These are phyloP conservation scores for Tolypocladium endophyticum DNA, from an alignment of 2,329 filamentous ascomycete genomes.

Conservation along the genomic window DNA sequence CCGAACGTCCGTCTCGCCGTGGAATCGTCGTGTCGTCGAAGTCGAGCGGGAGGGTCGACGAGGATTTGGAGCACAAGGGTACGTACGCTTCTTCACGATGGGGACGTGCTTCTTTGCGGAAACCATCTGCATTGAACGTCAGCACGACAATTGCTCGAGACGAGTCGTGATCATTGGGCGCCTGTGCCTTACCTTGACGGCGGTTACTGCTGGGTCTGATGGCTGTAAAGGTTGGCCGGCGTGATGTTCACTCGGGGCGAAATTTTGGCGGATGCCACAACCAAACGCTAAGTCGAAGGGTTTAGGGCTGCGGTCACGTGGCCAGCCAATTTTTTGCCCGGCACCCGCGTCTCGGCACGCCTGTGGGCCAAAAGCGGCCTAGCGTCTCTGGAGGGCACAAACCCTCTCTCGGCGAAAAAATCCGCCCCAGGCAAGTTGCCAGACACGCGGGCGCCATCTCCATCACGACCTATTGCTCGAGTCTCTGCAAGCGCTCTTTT, in stretches of 20 bases:
- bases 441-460: background rate
- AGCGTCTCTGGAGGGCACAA: constrained; percentile 22
- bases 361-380: constrained; percentile 8
- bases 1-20: background rate
- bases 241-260: constrained; percentile 22
- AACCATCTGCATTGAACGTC: constrained; percentile 63
- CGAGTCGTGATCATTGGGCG: background rate
- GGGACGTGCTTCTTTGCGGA: constrained; percentile 98
- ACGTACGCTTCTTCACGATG: constrained; percentile 99
- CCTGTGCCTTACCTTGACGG: constrained; percentile 27
- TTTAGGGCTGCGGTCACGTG: constrained; percentile 24
- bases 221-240: constrained; percentile 22
- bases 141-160: constrained; percentile 12
- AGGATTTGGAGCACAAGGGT: constrained; percentile 10
- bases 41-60: background rate
- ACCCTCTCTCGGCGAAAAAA: constrained; percentile 17
- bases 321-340: background rate
- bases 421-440: constrained; percentile 1
- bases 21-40: background rate
- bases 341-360: background rate
- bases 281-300: constrained; percentile 18
- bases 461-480: constrained; percentile 5
- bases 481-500: constrained; percentile 4
- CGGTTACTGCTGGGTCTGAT: constrained; percentile 24
- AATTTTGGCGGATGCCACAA: constrained; percentile 24